Conservation (phyloP, 345 rosid species). For the Citrus mangshanensis region DNA sequence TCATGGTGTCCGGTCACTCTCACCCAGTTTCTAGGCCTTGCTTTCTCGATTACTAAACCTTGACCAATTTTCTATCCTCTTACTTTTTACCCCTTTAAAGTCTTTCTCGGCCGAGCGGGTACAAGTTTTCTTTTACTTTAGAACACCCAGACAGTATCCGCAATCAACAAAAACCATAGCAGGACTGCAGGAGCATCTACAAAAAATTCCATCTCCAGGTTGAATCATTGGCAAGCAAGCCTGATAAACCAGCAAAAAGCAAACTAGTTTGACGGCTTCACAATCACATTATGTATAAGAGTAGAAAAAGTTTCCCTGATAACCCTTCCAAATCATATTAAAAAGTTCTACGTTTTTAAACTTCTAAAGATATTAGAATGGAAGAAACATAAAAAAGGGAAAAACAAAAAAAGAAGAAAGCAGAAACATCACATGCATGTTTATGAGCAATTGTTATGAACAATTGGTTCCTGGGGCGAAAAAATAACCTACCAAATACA, state of each 20-base stretch:
- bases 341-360: background rate
- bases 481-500: background rate
- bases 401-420: background rate
- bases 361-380: background rate
- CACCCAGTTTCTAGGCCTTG: background rate
- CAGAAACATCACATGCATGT: background rate
- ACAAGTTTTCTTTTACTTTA: background rate
- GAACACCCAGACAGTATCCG: background rate
- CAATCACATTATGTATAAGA: background rate
- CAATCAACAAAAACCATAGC: background rate
- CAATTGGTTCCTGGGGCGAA: background rate
- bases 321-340: background rate
- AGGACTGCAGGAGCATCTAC: background rate
- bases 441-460: background rate
- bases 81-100: background rate
- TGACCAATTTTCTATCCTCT: background rate
- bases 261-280: background rate
- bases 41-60: slow-evolving; percentile 10
- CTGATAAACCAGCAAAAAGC: background rate
- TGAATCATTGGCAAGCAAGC: background rate
- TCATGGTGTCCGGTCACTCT: background rate
- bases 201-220: background rate
- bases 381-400: background rate
- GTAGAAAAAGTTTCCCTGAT: background rate
- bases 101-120: background rate